A percentile compares a stretch with the other conserved stretches of the same genome.
These are phyloP conservation scores for Naganishia albida DNA, from an alignment of 1,284 basidiomycete genomes.

Conservation along the genomic window DNA sequence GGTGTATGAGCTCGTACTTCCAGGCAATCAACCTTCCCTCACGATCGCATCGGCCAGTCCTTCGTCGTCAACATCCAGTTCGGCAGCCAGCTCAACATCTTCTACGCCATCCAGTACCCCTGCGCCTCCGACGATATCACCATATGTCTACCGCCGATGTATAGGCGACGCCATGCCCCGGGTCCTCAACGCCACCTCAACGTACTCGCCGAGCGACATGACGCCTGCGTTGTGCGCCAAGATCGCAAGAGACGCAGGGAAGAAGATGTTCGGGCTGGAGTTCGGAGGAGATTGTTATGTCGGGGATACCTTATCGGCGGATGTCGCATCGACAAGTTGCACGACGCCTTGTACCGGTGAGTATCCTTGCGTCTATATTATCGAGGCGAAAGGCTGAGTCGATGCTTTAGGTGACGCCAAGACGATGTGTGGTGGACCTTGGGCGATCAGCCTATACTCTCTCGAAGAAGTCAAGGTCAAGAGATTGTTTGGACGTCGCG, in stretches of 20 bases:
- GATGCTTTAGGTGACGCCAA: neutral
- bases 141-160: conserved; percentile 9
- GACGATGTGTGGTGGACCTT: conserved; percentile 4
- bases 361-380: neutral
- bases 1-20: neutral
- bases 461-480: too few species aligned
- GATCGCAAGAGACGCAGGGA: conserved; percentile 28
- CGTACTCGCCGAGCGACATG: conserved; percentile 33
- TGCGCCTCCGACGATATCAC: neutral
- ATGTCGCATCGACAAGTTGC: conserved; percentile 26
- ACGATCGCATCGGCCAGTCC: neutral
- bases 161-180: conserved; percentile 3
- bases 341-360: conserved; percentile 31
- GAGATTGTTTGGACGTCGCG: too few species aligned
- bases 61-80: neutral
- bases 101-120: neutral
- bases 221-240: conserved; percentile 34
- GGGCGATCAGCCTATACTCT: neutral
- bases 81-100: neutral
- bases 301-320: conserved; percentile 33
- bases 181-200: conserved; percentile 12
- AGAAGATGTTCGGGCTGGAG: conserved; percentile 36
- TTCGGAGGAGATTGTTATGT: conserved; percentile 37
- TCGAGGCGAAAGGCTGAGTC: neutral
- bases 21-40: neutral